These are phyloP conservation scores for Kodamaea anthophila DNA, from an alignment of 1,139 yeast species.

Conservation along the genomic window DNA sequence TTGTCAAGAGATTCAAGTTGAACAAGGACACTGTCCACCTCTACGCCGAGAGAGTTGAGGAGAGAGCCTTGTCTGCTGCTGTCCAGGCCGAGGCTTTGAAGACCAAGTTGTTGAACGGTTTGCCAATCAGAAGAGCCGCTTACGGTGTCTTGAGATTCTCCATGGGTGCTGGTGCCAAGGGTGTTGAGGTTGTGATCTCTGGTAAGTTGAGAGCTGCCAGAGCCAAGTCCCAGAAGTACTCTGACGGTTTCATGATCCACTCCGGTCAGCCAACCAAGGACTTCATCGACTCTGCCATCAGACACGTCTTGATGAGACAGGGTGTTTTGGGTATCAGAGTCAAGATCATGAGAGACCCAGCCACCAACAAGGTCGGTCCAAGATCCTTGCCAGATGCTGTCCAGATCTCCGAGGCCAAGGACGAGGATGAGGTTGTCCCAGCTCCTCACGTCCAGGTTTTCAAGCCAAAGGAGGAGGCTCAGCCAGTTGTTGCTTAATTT, in stretches of 20 bases:
- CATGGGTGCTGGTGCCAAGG: conserved; percentile 99
- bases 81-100: conserved; percentile 99
- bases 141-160: conserved; percentile 99
- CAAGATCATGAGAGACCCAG: conserved; percentile 99
- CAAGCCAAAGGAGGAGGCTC: conserved; percentile 35
- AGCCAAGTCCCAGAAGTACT: conserved; percentile 99
- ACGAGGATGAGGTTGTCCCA: conserved; percentile 73
- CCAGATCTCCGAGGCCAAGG: conserved; percentile 94
- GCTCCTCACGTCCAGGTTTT: conserved; percentile 82
- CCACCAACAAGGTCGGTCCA: conserved; percentile 86
- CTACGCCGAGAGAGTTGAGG: conserved; percentile 99
- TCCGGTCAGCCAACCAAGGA: conserved; percentile 99
- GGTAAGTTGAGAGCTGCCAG: conserved; percentile 99
- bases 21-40: conserved; percentile 90
- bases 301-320: conserved; percentile 99
- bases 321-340: conserved; percentile 99
- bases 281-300: conserved; percentile 97
- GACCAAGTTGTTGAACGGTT: conserved; percentile 97
- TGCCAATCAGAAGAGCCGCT: conserved; percentile 99
- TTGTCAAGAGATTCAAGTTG: conserved; percentile 98
- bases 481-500: conserved; percentile 24
- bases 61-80: conserved; percentile 99
- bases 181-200: conserved; percentile 99
- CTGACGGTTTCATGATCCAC: conserved; percentile 99
- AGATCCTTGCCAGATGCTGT: conserved; percentile 94